phyloP scores from a whole-genome alignment of 495 filamentous ascomycete genomes.

The Penicillium desertorum region DNA sequence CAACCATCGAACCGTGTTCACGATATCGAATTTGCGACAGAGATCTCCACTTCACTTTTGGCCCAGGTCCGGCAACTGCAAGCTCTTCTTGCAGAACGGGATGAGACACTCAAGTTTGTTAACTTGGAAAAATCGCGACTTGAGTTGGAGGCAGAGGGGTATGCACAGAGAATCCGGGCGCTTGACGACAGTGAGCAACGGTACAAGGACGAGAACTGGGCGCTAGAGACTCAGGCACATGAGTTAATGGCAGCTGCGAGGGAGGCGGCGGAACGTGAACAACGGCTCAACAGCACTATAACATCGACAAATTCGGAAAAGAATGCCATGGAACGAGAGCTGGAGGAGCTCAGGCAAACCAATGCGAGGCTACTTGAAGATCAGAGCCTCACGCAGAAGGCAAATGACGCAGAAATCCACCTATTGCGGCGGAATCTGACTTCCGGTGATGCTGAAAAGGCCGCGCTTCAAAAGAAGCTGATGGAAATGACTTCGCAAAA shows the following conservation, averaged over 20 bases:
- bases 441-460: constrained; percentile 71
- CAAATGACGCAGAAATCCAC: constrained; percentile 83
- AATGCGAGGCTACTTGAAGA: constrained; percentile 81
- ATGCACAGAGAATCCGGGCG: constrained; percentile 72
- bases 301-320: constrained; percentile 72
- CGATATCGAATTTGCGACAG: constrained; percentile 94
- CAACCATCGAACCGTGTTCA: constrained; percentile 81
- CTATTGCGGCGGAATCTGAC: constrained; percentile 71
- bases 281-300: constrained; percentile 70
- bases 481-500: constrained; percentile 86
- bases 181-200: constrained; percentile 92
- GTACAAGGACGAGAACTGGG: constrained; percentile 98
- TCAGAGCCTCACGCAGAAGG: constrained; percentile 68
- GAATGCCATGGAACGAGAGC: constrained; percentile 68
- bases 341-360: constrained; percentile 80
- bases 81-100: constrained; percentile 75
- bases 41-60: constrained; percentile 88
- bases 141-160: constrained; percentile 76
- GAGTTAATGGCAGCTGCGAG: constrained; percentile 68
- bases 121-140: constrained; percentile 72
- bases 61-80: constrained; percentile 88
- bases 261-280: constrained; percentile 75
- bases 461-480: constrained; percentile 72
- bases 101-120: constrained; percentile 75
- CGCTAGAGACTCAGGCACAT: constrained; percentile 83